Percentiles rank a stretch among this genome's conserved stretches.
Evolutionary conservation across 192 early-diverging fungal genomes (phyloP).

Genomic region (Entomortierella beljakovae): DNA sequence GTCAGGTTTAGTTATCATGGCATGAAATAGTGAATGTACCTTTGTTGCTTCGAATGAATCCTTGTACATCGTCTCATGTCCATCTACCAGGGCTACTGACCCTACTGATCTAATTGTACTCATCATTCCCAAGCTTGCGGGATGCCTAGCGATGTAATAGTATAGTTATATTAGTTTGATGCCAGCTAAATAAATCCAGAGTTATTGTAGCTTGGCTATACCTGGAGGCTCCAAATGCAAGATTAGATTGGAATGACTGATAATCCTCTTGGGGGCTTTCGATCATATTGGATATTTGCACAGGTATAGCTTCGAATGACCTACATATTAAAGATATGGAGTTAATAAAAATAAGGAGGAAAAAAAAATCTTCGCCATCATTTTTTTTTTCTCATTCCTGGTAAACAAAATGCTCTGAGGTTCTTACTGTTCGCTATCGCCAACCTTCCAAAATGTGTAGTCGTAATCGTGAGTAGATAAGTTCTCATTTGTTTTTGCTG

Average conservation of each 20-base stretch:
- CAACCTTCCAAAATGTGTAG: slow-evolving; percentile 47
- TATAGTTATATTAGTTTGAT: background rate
- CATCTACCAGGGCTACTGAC: slow-evolving; percentile 26
- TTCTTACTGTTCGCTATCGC: slow-evolving; percentile 28
- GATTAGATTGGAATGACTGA: slow-evolving; percentile 54
- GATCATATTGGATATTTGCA: slow-evolving; percentile 47
- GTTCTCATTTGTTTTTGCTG: slow-evolving; percentile 52
- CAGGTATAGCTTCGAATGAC: slow-evolving; percentile 26
- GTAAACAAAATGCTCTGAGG: background rate
- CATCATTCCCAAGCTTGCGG: slow-evolving; percentile 36
- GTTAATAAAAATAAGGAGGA: background rate
- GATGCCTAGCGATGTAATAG: slow-evolving; percentile 19
- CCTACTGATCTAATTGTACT: slow-evolving; percentile 25
- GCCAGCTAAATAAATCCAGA: background rate
- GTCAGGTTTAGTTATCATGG: no score
- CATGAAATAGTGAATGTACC: no score
- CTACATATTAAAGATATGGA: slow-evolving; percentile 7
- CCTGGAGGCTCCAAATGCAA: slow-evolving; percentile 32
- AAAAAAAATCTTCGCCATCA: background rate
- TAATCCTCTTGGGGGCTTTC: slow-evolving; percentile 53
- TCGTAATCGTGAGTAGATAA: slow-evolving; percentile 45
- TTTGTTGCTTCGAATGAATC: slow-evolving; percentile 43
- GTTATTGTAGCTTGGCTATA: background rate
- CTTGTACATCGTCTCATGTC: slow-evolving; percentile 50
- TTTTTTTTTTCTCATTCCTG: no score